phyloP scores from a whole-genome alignment of 164 flowering plant species.

The Euptelea pleiosperma region DNA sequence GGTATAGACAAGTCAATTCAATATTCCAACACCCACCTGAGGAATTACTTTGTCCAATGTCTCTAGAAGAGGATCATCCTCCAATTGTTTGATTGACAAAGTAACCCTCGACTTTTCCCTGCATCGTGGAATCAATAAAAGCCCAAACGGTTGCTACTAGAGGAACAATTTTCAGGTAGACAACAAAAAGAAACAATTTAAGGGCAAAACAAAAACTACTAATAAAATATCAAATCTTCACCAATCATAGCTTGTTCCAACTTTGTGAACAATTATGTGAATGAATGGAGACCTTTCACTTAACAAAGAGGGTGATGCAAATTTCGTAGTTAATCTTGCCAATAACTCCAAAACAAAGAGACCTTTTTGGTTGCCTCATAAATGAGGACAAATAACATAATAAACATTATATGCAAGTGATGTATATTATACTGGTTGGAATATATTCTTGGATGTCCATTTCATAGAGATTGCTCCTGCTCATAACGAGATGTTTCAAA shows the following conservation, averaged over 20 bases:
- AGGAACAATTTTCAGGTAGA: not conserved
- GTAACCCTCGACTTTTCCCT: conserved; percentile 70
- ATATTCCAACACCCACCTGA: conserved; percentile 42
- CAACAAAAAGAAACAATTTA: not conserved
- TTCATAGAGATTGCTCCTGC: no score
- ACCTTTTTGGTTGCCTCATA: no score
- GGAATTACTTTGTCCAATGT: conserved; percentile 89
- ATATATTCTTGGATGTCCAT: no score
- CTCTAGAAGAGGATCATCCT: conserved; percentile 89
- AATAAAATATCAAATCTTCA: not conserved
- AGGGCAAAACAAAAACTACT: not conserved
- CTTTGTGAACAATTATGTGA: not conserved
- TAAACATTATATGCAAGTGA: no score
- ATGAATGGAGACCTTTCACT: no score
- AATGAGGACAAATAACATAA: no score
- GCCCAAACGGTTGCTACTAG: not conserved
- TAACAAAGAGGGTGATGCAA: not conserved
- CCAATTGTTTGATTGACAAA: conserved; percentile 82
- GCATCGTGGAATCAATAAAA: conserved; percentile 21
- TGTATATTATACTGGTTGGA: no score
- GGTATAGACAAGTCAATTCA: not conserved
- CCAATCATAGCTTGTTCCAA: not conserved
- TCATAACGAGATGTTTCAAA: no score
- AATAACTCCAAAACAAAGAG: not conserved
- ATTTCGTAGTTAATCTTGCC: not conserved